Evolutionary conservation across 1,284 basidiomycete species (phyloP).

Genomic region (Papiliotrema nemorosa): DNA sequence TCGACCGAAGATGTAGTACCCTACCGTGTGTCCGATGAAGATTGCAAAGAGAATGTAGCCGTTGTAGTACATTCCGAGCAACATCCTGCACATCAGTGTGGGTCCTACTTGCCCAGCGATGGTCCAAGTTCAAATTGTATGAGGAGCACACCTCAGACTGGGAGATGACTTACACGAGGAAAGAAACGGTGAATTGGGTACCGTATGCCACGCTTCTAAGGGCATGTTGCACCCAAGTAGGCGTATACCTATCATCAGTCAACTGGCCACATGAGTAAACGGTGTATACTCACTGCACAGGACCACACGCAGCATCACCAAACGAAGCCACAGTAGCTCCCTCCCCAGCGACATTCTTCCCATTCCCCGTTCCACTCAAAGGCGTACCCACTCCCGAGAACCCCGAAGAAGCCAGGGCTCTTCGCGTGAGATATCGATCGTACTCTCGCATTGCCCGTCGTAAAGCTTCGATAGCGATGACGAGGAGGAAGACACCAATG

Average conservation of each 20-base stretch:
- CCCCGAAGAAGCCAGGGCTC: background rate
- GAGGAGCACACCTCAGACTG: no score
- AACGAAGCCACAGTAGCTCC: background rate
- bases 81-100: constrained; percentile 25
- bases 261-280: background rate
- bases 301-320: background rate
- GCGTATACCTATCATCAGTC: constrained; percentile 23
- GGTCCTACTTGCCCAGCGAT: background rate
- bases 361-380: background rate
- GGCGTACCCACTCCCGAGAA: background rate
- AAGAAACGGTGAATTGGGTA: constrained; percentile 47
- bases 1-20: constrained; percentile 38
- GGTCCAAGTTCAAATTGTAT: background rate
- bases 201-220: constrained; percentile 44
- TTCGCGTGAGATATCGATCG: constrained; percentile 23
- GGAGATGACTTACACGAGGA: constrained; percentile 36
- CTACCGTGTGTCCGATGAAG: constrained; percentile 43
- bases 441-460: constrained; percentile 47
- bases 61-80: constrained; percentile 52
- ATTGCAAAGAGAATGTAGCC: constrained; percentile 46
- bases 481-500: constrained; percentile 50
- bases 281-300: background rate
- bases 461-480: constrained; percentile 46
- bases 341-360: background rate
- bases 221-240: constrained; percentile 43